A percentile compares a stretch with the other conserved stretches of the same genome.
These are phyloP conservation scores for Chalciporus pseudorubinellus DNA, from an alignment of 768 basidiomycete genomes.

Conservation along the genomic window DNA sequence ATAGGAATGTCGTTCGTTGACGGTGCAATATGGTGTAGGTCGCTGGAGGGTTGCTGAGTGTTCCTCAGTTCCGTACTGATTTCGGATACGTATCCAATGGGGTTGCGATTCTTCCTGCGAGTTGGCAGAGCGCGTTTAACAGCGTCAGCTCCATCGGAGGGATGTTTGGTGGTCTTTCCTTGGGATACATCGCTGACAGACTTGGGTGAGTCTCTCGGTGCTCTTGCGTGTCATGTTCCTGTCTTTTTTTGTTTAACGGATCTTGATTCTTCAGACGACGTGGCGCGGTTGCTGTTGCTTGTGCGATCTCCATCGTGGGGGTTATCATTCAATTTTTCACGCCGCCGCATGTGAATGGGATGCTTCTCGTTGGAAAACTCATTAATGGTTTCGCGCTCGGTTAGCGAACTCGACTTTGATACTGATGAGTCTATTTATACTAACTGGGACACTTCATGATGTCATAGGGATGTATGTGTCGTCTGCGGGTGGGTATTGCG, in stretches of 20 bases:
- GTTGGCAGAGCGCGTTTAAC: conserved; percentile 30
- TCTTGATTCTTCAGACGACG: conserved; percentile 14
- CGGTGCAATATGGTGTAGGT: conserved; percentile 7
- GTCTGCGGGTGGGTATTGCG: conserved; percentile 23
- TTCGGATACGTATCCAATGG: conserved; percentile 16
- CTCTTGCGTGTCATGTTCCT: neutral
- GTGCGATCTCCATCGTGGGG: conserved; percentile 18
- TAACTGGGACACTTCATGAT: no score
- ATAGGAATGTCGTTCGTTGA: no score
- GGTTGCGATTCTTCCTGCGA: conserved; percentile 19
- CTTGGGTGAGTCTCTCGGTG: conserved; percentile 12
- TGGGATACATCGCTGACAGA: conserved; percentile 23
- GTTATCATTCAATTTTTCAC: conserved; percentile 26
- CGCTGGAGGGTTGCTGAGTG: conserved; percentile 19
- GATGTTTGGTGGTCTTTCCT: conserved; percentile 25
- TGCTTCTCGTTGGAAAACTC: conserved; percentile 26
- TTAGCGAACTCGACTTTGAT: neutral
- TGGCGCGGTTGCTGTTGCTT: conserved; percentile 23
- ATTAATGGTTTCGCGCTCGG: conserved; percentile 28
- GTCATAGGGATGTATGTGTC: conserved; percentile 24
- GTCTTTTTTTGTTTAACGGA: neutral
- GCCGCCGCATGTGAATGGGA: conserved; percentile 21
- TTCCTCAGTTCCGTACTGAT: conserved; percentile 26
- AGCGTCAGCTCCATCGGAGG: conserved; percentile 24
- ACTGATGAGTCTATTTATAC: no score